A percentile compares a stretch with the other conserved stretches of the same genome.
These are phyloP conservation scores for Candida tammaniensis DNA, from an alignment of 805 yeast genomes.

Conservation along the genomic window DNA sequence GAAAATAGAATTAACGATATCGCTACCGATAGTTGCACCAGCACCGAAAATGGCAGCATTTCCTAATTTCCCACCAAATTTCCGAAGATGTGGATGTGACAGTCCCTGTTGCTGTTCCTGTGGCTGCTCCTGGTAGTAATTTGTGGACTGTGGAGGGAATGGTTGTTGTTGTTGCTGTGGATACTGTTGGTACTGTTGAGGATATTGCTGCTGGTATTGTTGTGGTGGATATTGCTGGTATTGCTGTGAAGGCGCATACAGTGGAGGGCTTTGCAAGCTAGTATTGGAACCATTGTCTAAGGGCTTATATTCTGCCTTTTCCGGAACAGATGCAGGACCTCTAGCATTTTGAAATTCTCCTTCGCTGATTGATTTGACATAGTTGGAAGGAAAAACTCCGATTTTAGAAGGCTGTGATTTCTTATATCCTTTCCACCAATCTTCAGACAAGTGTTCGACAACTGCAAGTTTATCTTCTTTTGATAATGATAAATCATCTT, in stretches of 20 bases:
- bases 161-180: slow-evolving; percentile 5
- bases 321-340: slow-evolving; percentile 12
- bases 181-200: slow-evolving; percentile 9
- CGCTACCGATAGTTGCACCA: slow-evolving; percentile 91
- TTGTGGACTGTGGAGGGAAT: slow-evolving; percentile 21
- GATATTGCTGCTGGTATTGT: too few species aligned
- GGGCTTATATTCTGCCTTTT: slow-evolving; percentile 16
- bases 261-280: slow-evolving; percentile 19
- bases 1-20: slow-evolving; percentile 71
- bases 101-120: slow-evolving; percentile 24
- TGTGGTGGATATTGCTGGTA: too few species aligned
- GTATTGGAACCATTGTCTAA: slow-evolving; percentile 15
- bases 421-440: slow-evolving; percentile 86
- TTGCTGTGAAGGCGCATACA: slow-evolving; percentile 7
- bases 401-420: slow-evolving; percentile 36
- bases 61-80: slow-evolving; percentile 78
- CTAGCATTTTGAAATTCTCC: slow-evolving; percentile 23
- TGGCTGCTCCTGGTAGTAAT: slow-evolving; percentile 17
- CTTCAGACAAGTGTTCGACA: slow-evolving; percentile 68
- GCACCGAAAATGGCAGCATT: slow-evolving; percentile 96
- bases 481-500: slow-evolving; percentile 64
- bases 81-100: slow-evolving; percentile 42
- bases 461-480: slow-evolving; percentile 72
- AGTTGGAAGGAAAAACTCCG: slow-evolving; percentile 91
- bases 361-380: slow-evolving; percentile 51